phyloP scores from a whole-genome alignment of 257 asterid genomes.

The Solanum ossicruentum region DNA sequence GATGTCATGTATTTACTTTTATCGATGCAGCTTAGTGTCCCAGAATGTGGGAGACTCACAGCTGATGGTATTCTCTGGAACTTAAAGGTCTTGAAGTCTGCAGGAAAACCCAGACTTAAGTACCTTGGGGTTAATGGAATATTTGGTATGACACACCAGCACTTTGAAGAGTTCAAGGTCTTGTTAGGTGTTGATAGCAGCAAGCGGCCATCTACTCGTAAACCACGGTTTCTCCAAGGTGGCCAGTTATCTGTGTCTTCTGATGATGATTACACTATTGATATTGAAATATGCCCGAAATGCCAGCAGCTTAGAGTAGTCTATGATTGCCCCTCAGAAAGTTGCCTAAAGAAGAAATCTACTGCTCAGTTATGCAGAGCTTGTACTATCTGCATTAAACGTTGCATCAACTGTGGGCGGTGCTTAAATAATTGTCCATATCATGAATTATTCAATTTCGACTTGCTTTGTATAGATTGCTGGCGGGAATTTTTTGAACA shows the following conservation, averaged over 20 bases:
- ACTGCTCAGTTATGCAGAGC: constrained; percentile 42
- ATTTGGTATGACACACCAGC: constrained; percentile 30
- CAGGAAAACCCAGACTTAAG: constrained; percentile 44
- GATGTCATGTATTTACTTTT: neutral
- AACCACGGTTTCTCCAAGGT: constrained; percentile 30
- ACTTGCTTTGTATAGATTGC: constrained; percentile 38
- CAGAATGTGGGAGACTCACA: constrained; percentile 38
- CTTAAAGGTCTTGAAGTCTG: constrained; percentile 39
- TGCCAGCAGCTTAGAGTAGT: constrained; percentile 50
- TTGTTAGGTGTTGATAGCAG: constrained; percentile 34
- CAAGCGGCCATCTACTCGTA: constrained; percentile 8
- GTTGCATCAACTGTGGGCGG: constrained; percentile 65
- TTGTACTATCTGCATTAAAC: constrained; percentile 52
- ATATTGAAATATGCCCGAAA: constrained; percentile 59
- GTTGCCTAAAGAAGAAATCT: constrained; percentile 29
- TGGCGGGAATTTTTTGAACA: constrained; percentile 10
- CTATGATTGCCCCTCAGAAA: constrained; percentile 63
- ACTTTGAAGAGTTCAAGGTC: constrained; percentile 42
- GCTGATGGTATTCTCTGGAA: constrained; percentile 27
- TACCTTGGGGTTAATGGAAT: constrained; percentile 41
- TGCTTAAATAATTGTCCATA: constrained; percentile 44
- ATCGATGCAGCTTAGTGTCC: constrained; percentile 51
- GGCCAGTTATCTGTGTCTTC: constrained; percentile 39
- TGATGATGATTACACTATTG: constrained; percentile 59
- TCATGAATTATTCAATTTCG: constrained; percentile 47